Base-by-base conservation (phyloP, 768 basidiomycete genomes). In the Macrolepiota dolichaula region DNA sequence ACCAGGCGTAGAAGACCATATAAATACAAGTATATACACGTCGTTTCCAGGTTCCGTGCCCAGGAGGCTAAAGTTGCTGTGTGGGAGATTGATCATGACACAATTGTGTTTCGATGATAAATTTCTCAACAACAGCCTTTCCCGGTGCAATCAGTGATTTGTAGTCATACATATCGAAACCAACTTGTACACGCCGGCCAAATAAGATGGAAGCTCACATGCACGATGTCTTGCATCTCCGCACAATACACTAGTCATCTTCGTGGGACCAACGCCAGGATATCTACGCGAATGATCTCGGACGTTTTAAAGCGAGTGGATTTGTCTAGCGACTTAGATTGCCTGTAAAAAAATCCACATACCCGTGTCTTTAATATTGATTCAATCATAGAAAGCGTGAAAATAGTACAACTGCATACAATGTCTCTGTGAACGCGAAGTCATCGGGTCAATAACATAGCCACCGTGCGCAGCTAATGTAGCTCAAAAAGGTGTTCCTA, bases 271-370 rank as follows among this genome's bases (percentile, higher is more conserved):
- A 60, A 53, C 17, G 25, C 35, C 6, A 27, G 51, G n/a, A 47
- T 42, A 46, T 44, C 59, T 54, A 50, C 29, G 50, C 12, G 7
- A 27, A 12, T 13, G 9, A 49, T 49, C 15, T 9, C n/a, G 49
- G 32, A n/a, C 25, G 19, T 12, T 10, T 4, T 40, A 12, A 24
- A 57, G 36, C 15, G 29, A 32, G 7, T 10, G n/a, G n/a, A 29
- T 37, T 57, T 19, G 12, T 13, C 54, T 32, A 36, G 35, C 22
- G 12, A 58, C 57, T 35, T 13, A 58, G 47, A 51, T 10, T 38
- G 37, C 1, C 76, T 75, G 4, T 74, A 70, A 22, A 74, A 76
- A 61, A 76, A 74, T 2, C 77, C 78, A 58, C 75, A 78, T n/a
- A 78, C 62, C n/a, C n/a, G 77, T 63, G 7, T 72, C 71, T 37